phyloP scores from a whole-genome alignment of 2,329 filamentous ascomycete genomes.

The Diaporthe ilicicola region DNA sequence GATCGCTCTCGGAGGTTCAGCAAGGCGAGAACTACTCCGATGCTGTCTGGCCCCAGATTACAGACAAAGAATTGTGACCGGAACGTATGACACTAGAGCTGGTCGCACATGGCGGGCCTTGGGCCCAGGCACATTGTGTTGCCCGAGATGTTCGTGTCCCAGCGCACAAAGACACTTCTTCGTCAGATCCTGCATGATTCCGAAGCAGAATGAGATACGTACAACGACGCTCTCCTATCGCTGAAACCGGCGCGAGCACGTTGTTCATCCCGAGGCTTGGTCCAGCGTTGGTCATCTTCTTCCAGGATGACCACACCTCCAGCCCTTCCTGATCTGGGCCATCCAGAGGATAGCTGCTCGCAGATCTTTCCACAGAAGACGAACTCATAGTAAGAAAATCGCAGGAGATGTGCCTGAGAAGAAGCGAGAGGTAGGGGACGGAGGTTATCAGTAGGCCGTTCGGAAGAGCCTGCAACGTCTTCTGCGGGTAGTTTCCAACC shows the following conservation, averaged over 20 bases:
- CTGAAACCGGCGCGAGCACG: not conserved
- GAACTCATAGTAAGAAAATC: not conserved
- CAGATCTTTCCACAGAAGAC: not conserved
- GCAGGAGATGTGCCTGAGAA: not conserved
- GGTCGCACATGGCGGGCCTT: not conserved
- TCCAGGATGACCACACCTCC: not conserved
- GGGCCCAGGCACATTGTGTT: not conserved
- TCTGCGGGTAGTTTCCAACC: not conserved
- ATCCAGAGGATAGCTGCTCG: not conserved
- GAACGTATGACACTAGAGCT: not conserved
- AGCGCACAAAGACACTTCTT: not conserved
- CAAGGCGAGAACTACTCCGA: not conserved
- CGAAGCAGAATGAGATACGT: not conserved
- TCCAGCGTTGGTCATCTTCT: not conserved
- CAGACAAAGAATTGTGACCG: not conserved
- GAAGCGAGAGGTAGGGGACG: not conserved
- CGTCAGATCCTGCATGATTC: conserved; percentile 18
- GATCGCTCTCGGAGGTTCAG: not conserved
- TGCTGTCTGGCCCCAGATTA: not conserved
- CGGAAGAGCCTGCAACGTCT: not conserved
- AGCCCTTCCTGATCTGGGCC: not conserved
- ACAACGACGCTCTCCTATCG: not conserved
- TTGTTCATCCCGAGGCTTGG: too few species aligned
- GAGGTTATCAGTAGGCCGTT: not conserved
- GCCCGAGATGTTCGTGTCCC: not conserved